Conservation (phyloP, 495 filamentous ascomycete species). For the Trypethelium eluteriae region DNA sequence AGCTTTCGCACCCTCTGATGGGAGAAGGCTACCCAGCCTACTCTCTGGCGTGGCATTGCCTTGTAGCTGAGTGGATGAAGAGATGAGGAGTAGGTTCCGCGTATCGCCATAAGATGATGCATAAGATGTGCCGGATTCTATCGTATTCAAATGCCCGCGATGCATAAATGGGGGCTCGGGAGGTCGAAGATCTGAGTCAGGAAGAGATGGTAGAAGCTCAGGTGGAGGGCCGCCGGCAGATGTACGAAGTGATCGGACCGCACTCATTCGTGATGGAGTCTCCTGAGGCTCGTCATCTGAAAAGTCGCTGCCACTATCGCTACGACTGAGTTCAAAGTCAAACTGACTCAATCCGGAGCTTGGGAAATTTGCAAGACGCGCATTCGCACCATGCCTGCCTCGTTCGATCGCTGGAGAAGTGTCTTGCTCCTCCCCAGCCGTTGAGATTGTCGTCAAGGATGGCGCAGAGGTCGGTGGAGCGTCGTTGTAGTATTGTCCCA, state of each 20-base stretch:
- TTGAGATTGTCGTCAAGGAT: background rate
- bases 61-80: background rate
- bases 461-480: conserved; percentile 1
- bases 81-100: conserved; percentile 25
- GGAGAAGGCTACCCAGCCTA: conserved; percentile 3
- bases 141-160: conserved; percentile 2
- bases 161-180: conserved; percentile 10
- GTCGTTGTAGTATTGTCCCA: background rate
- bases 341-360: conserved; percentile 24
- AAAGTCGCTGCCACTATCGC: background rate
- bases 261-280: background rate
- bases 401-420: background rate
- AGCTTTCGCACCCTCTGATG: conserved; percentile 4
- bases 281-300: background rate
- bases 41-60: background rate
- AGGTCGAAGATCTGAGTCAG: conserved; percentile 19
- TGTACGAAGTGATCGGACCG: background rate
- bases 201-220: conserved; percentile 16
- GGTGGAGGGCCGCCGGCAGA: conserved; percentile 17
- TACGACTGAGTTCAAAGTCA: conserved; percentile 18
- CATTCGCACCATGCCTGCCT: background rate
- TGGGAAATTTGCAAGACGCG: background rate
- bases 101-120: conserved; percentile 32
- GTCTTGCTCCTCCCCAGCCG: background rate
- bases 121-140: conserved; percentile 17